These are phyloP conservation scores for Septoria petroselini DNA, from an alignment of 2,329 filamentous ascomycete genomes.

Conservation along the genomic window DNA sequence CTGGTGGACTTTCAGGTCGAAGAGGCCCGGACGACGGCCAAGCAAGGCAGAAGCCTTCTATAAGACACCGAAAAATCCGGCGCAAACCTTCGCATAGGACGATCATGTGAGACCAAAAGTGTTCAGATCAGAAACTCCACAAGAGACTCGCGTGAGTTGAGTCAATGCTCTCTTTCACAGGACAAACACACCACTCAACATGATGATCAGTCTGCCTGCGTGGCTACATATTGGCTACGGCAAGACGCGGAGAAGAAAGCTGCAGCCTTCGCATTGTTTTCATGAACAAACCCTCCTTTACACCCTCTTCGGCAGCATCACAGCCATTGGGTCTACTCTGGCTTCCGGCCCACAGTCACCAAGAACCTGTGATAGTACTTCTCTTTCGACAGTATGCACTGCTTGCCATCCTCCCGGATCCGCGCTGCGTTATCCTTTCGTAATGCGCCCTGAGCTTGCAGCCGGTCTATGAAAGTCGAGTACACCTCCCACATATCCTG, in stretches of 20 bases:
- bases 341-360: conserved; percentile 3
- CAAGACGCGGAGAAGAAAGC: conserved; percentile 17
- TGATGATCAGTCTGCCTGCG: too few species aligned
- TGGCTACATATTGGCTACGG: conserved; percentile 22
- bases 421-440: background rate
- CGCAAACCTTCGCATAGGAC: too few species aligned
- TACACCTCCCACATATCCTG: background rate
- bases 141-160: too few species aligned
- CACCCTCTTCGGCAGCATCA: background rate
- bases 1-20: conserved; percentile 29
- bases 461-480: background rate
- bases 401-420: background rate
- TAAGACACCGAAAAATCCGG: too few species aligned
- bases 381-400: background rate
- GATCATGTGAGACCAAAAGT: too few species aligned
- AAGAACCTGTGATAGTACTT: background rate
- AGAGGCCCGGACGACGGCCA: conserved; percentile 28
- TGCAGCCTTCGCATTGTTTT: conserved; percentile 20
- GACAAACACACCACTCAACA: too few species aligned
- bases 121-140: too few species aligned
- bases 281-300: conserved; percentile 12
- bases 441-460: background rate
- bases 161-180: too few species aligned
- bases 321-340: too few species aligned
- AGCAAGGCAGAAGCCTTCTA: too few species aligned